Percentiles rank a stretch among this genome's conserved stretches.
phyloP scores from a whole-genome alignment of 2,329 filamentous ascomycete species.

The Venturia aucupariae region DNA sequence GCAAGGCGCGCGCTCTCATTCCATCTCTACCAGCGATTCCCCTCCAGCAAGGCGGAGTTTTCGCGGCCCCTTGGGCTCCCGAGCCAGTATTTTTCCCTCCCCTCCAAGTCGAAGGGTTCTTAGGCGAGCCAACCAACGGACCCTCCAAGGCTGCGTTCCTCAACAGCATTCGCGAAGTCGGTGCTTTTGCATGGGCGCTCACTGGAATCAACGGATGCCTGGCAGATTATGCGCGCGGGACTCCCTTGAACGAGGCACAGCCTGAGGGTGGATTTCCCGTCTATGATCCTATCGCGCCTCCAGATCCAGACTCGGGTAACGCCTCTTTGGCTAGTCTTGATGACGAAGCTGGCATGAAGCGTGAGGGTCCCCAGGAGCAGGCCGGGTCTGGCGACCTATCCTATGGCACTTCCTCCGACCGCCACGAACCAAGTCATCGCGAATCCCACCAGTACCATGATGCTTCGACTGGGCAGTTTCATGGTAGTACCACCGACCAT shows the following conservation, averaged over 20 bases:
- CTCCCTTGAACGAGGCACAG: slow-evolving; percentile 53
- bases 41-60: slow-evolving; percentile 54
- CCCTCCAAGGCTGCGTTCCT: slow-evolving; percentile 57
- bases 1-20: slow-evolving; percentile 62
- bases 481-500: neutral
- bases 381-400: neutral
- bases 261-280: slow-evolving; percentile 52
- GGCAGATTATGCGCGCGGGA: slow-evolving; percentile 53
- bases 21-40: slow-evolving; percentile 40
- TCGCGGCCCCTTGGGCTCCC: slow-evolving; percentile 70
- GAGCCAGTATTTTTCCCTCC: slow-evolving; percentile 48
- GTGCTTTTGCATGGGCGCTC: slow-evolving; percentile 79
- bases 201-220: slow-evolving; percentile 71
- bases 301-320: slow-evolving; percentile 9
- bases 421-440: neutral
- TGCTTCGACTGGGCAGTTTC: neutral
- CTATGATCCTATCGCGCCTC: slow-evolving; percentile 34
- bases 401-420: neutral
- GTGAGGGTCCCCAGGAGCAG: neutral
- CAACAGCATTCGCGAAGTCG: slow-evolving; percentile 72
- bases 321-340: slow-evolving; percentile 2
- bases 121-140: slow-evolving; percentile 31
- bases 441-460: neutral
- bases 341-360: neutral
- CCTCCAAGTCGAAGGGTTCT: slow-evolving; percentile 22